phyloP scores from a whole-genome alignment of 805 yeast genomes.

The Saccharomycopsis sp. region DNA sequence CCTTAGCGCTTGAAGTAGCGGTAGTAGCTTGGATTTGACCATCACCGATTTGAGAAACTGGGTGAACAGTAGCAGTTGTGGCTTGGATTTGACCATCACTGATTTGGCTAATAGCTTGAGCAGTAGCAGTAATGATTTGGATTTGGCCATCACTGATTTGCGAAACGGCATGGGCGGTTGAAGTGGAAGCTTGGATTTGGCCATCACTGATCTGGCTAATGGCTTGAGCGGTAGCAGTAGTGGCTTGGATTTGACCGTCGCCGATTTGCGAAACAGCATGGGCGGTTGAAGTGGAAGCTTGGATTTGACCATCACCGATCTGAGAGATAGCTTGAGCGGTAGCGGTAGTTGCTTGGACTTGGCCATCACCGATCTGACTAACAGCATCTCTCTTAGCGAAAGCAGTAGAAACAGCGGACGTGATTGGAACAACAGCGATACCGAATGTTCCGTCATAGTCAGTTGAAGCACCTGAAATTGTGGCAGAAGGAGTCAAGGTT shows the following conservation, averaged over 20 bases:
- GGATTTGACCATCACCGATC: conserved; percentile 28
- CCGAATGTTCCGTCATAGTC: conserved; percentile 55
- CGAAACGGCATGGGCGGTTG: conserved; percentile 20
- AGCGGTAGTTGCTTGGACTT: conserved; percentile 25
- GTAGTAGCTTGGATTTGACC: conserved; percentile 35
- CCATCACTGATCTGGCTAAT: conserved; percentile 58
- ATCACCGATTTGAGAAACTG: conserved; percentile 33
- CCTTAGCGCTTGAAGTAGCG: conserved; percentile 29
- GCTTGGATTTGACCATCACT: conserved; percentile 43
- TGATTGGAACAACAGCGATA: conserved; percentile 53
- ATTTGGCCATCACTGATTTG: conserved; percentile 27
- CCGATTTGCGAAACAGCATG: conserved; percentile 25
- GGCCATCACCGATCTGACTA: conserved; percentile 27
- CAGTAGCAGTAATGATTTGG: conserved; percentile 33
- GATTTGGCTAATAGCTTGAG: conserved; percentile 36
- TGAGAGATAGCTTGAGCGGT: conserved; percentile 25
- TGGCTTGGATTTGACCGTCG: conserved; percentile 31
- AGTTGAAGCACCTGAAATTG: conserved; percentile 47
- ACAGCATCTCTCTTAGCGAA: conserved; percentile 23
- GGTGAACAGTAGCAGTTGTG: conserved; percentile 28
- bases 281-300: conserved; percentile 25
- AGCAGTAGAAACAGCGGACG: conserved; percentile 30
- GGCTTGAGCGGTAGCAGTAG: conserved; percentile 31
- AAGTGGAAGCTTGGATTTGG: conserved; percentile 42
- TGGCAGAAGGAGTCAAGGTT: conserved; percentile 58